phyloP scores from a whole-genome alignment of 1,139 yeast genomes.

The Entelexis sorbosivorans region DNA sequence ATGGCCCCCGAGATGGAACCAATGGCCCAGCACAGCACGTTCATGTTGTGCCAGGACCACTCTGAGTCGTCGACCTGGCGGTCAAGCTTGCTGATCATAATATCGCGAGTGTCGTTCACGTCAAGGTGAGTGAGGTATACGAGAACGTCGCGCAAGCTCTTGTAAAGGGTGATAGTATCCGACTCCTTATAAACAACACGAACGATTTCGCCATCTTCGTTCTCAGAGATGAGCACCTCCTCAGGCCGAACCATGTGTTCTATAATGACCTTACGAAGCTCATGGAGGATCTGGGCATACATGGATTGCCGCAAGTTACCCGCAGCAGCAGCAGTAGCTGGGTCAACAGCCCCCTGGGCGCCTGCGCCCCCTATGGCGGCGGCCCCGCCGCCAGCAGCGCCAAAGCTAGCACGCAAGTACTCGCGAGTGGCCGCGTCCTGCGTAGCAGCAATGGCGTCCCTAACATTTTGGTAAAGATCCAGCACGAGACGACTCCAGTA shows the following conservation, averaged over 20 bases:
- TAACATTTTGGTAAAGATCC: constrained; percentile 75
- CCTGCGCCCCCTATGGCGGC: constrained; percentile 32
- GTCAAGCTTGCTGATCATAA: constrained; percentile 83
- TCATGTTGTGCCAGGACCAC: constrained; percentile 98
- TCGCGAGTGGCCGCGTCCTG: constrained; percentile 67
- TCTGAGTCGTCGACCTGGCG: constrained; percentile 91
- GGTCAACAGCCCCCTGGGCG: constrained; percentile 18
- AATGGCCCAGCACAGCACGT: constrained; percentile 98
- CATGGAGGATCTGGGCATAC: constrained; percentile 63
- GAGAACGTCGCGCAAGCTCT: constrained; percentile 88
- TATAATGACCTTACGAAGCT: constrained; percentile 77
- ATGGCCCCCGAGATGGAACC: constrained; percentile 98
- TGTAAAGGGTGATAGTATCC: constrained; percentile 90
- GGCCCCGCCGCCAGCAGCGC: constrained; percentile 21
- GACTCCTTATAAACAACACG: constrained; percentile 94
- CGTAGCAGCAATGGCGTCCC: constrained; percentile 58
- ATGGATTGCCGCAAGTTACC: constrained; percentile 75
- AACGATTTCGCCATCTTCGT: constrained; percentile 97
- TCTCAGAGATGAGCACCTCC: constrained; percentile 91
- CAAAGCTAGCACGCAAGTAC: constrained; percentile 40
- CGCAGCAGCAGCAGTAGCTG: constrained; percentile 53
- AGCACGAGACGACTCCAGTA: constrained; percentile 83
- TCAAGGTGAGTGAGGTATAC: constrained; percentile 93
- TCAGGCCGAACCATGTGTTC: constrained; percentile 98
- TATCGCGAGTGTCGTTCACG: constrained; percentile 85